Base-by-base conservation (phyloP, 1,284 basidiomycete species). In the Boletus nobilissimus region DNA sequence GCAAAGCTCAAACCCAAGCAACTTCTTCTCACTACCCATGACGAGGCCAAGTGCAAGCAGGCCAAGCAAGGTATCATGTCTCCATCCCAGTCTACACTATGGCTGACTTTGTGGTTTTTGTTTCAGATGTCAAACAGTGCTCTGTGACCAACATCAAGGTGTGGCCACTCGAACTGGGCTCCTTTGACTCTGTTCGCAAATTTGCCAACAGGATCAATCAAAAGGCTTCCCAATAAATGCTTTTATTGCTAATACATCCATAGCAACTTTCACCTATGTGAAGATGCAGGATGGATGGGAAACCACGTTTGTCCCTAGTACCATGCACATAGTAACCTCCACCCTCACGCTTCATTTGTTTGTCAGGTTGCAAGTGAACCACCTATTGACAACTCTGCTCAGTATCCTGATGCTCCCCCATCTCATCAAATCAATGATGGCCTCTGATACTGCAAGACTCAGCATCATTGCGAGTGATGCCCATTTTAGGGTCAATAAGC, bases 381-480 rank as follows among this genome's bases (percentile, higher is more conserved):
- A 86, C 67, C 77, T 85, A 40, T 85, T 85, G 39, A 86, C 77
- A 2, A 81, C 78, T n/a, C 65, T 85, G 66, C 80, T 85, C 19
- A 83, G 85, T 68, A 81, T 86, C 70, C 71, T 85, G 73, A 84
- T 85, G 79, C 79, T 86, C 18, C 85, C 85, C 64, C 80, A 85
- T 63, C 83, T 85, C 70, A 79, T 86, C 70, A 82, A 85, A 76
- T 80, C 80, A n/a, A 76, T 79, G 38, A 80, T 79, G 11, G 60
- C 80, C 24, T 73, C 79, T 9, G 72, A 82, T 40, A 71, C 82
- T 7, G 80, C 84, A 29, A 82, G 85, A 63, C 76, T 86, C 9
- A 78, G 85, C 18, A 77, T 86, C 29, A 79, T 86, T 60, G 82
- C 85, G 26, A 86, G 85, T 48, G 77, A 76, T 5, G 78, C 51